Conservation (phyloP, 495 filamentous ascomycete species). For the Lepidopterella palustris region DNA sequence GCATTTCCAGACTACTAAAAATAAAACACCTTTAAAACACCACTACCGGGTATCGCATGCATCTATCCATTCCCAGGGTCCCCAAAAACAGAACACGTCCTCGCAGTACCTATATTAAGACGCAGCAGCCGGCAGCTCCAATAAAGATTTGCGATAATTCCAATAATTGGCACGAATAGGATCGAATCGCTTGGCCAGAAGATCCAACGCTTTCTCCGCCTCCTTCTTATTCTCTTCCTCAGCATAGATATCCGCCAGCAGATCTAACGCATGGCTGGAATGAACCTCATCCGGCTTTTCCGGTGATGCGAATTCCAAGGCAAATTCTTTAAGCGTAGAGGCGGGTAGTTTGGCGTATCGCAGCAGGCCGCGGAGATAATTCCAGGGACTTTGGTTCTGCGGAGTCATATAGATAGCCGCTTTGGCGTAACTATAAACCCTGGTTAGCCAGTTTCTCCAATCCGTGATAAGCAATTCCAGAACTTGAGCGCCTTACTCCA, state of each 20-base stretch:
- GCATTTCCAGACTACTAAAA: too few relatives aligned
- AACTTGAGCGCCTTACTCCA: conserved; percentile 43
- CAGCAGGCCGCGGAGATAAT: conserved; percentile 74
- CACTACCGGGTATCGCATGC: conserved; percentile 4
- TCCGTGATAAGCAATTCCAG: background rate
- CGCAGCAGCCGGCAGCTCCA: conserved; percentile 28
- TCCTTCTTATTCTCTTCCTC: conserved; percentile 51
- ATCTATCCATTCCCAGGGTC: background rate
- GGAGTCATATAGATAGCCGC: conserved; percentile 68
- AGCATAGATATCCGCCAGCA: conserved; percentile 74
- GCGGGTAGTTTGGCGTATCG: conserved; percentile 55
- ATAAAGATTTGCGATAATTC: conserved; percentile 60
- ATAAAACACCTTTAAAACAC: background rate
- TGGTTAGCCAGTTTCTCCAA: conserved; percentile 4
- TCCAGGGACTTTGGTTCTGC: conserved; percentile 92
- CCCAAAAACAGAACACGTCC: background rate
- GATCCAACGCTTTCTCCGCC: conserved; percentile 57
- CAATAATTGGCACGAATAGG: conserved; percentile 87
- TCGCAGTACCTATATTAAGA: background rate
- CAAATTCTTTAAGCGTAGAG: conserved; percentile 57
- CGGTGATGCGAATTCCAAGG: conserved; percentile 54
- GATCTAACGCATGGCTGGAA: conserved; percentile 77
- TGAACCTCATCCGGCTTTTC: conserved; percentile 38
- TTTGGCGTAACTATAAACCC: conserved; percentile 47
- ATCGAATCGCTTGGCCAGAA: conserved; percentile 82